Evolutionary conservation across 2,329 filamentous ascomycete genomes (phyloP).

Genomic region (Alternaria sp.): DNA sequence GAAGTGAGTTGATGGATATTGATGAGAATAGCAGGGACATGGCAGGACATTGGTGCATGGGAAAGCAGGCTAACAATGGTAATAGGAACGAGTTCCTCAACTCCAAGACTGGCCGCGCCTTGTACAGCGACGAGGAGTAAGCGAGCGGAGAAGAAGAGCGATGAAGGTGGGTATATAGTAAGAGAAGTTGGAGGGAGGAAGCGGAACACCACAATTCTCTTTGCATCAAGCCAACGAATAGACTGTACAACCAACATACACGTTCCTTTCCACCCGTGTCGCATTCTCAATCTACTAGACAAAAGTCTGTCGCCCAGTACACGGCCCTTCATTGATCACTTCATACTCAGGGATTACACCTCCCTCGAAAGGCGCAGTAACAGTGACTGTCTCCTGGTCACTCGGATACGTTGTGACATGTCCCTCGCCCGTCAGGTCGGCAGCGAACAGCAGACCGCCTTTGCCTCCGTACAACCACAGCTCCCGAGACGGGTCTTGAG

Average conservation of each 20-base stretch:
- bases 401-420: constrained; percentile 45
- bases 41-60: background rate
- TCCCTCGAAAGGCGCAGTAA: constrained; percentile 39
- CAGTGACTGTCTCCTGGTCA: constrained; percentile 39
- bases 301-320: constrained; percentile 18
- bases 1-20: constrained; percentile 68
- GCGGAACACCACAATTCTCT: constrained; percentile 20
- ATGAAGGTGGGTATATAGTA: constrained; percentile 8
- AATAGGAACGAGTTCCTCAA: constrained; percentile 80
- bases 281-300: constrained; percentile 1
- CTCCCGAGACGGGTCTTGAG: constrained; percentile 29
- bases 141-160: background rate
- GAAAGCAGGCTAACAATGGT: constrained; percentile 9
- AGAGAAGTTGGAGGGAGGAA: constrained; percentile 14
- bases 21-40: background rate
- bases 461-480: constrained; percentile 46
- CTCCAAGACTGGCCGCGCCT: constrained; percentile 75
- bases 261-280: background rate
- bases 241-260: constrained; percentile 32
- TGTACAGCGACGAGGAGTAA: constrained; percentile 55
- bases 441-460: constrained; percentile 43
- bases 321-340: constrained; percentile 26
- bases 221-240: constrained; percentile 27
- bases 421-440: constrained; percentile 41
- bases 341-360: constrained; percentile 32